These are phyloP conservation scores for Pelagophyceae sp. DNA, from an alignment of 352 stramenopile genomes.

Conservation along the genomic window DNA sequence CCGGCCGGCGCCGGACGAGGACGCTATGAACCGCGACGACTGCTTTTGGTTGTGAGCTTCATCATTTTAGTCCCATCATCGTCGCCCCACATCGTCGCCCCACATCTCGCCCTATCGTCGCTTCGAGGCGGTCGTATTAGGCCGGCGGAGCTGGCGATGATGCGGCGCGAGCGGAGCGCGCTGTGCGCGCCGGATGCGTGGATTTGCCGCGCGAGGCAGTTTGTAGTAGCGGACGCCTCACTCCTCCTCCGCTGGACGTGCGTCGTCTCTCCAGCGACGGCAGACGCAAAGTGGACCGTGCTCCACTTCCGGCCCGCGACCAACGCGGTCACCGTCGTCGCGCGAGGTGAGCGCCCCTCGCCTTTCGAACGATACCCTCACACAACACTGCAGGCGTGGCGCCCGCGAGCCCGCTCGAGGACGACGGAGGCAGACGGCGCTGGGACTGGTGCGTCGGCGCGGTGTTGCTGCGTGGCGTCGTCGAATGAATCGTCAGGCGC, in stretches of 20 bases:
- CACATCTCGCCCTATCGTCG: background rate
- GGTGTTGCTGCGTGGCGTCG: background rate
- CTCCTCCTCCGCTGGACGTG: background rate
- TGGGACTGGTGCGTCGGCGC: background rate
- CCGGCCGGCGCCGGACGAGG: background rate
- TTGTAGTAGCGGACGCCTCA: background rate
- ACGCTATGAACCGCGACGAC: background rate
- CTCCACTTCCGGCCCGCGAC: background rate
- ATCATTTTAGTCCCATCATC: too few species aligned
- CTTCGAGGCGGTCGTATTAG: background rate
- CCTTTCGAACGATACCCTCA: too few species aligned
- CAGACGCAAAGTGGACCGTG: background rate
- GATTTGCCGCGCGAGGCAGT: background rate
- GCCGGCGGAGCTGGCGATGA: conserved; percentile 8
- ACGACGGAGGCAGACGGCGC: background rate
- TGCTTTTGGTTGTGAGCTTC: background rate
- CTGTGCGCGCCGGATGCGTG: background rate
- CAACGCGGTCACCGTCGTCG: background rate
- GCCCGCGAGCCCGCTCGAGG: background rate
- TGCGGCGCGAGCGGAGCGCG: conserved; percentile 1
- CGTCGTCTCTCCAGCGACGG: background rate
- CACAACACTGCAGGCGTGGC: background rate
- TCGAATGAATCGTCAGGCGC: too few species aligned
- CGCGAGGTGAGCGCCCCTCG: background rate
- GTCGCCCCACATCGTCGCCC: background rate